Base-by-base conservation (phyloP, 257 asterid species). In the Leonotis leonurus region DNA sequence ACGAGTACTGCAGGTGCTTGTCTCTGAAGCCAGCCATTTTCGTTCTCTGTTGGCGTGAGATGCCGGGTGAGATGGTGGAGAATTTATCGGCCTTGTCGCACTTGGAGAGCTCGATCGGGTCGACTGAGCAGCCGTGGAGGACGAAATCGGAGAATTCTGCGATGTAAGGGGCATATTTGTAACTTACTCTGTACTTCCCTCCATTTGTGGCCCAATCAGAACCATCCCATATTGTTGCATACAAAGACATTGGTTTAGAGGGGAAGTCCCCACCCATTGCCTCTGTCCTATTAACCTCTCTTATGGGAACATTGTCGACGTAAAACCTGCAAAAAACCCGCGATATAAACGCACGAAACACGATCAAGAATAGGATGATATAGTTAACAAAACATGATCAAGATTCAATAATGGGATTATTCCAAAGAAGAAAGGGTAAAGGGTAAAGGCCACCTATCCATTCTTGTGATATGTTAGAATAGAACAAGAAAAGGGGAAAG, bases 221-320 rank as follows among this genome's bases (percentile, higher is more conserved):
- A 6, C 92, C 97, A 68, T 89, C 97, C 97, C 97, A 89, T 75
- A 89, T 86, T 16, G 97, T 89, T 6, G 94, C 94, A 60, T 86
- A 86, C 16, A 89, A 21, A 4, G 91, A 80, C 95, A 89, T 84
- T 20, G 95, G 91, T 73, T 89, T 89, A 0, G 94, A 81, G 48
- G 97, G 97, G 69, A 82, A 89, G 76, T 86, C 89, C 68, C 86
- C 94, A 74, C 94, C 89, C 94, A 86, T 86, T 27, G 83, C 58
- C 44, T 75, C 73, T 62, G 84, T 80, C 66, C 86, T 82, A 35
- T 64, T 76, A 75, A 89, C 57, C 83, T 86, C 95, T 76, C 97
- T 69, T 2, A 89, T 84, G 41, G 97, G 95, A 18, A 89, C 82
- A 71, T 77, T 71, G 64, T 89, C 97, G 1, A 89, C 76, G 66